Evolutionary conservation across 2,329 filamentous ascomycete species (phyloP).

Genomic region (Colletotrichum noveboracense): DNA sequence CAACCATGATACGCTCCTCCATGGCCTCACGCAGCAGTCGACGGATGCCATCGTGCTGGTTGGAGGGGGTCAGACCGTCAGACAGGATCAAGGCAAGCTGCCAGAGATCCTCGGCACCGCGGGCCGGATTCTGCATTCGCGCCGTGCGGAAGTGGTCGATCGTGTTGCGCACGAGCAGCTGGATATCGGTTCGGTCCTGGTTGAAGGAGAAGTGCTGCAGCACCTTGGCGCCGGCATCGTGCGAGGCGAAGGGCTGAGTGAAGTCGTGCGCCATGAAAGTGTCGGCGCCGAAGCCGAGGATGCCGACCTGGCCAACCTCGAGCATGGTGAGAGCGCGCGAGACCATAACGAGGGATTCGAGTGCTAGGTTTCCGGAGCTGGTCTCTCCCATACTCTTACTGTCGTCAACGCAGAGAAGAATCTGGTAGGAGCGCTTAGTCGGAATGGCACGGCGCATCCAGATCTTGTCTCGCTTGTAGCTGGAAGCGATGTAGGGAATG

Average conservation of each 20-base stretch:
- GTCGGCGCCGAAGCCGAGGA: conserved; percentile 86
- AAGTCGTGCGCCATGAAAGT: conserved; percentile 89
- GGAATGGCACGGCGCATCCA: conserved; percentile 96
- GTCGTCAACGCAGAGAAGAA: conserved; percentile 96
- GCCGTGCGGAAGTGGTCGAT: conserved; percentile 84
- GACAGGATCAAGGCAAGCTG: conserved; percentile 93
- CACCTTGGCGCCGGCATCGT: conserved; percentile 81
- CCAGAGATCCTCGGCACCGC: conserved; percentile 77
- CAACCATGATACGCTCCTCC: conserved; percentile 95
- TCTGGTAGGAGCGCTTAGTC: conserved; percentile 94
- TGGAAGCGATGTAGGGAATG: conserved; percentile 97
- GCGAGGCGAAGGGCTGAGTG: conserved; percentile 76
- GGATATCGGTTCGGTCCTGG: conserved; percentile 87
- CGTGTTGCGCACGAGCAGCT: conserved; percentile 75
- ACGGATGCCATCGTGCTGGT: conserved; percentile 81
- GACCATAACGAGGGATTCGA: conserved; percentile 93
- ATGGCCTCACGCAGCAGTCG: conserved; percentile 85
- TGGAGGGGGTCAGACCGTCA: conserved; percentile 86
- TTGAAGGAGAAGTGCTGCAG: conserved; percentile 85
- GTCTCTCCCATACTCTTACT: conserved; percentile 90
- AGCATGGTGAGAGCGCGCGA: conserved; percentile 88
- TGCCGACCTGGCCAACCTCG: conserved; percentile 91
- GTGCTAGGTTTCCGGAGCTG: conserved; percentile 78
- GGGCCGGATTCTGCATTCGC: conserved; percentile 61
- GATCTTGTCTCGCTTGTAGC: conserved; percentile 99